These are phyloP conservation scores for Macrophomina tecta DNA, from an alignment of 2,329 filamentous ascomycete species.

Conservation along the genomic window DNA sequence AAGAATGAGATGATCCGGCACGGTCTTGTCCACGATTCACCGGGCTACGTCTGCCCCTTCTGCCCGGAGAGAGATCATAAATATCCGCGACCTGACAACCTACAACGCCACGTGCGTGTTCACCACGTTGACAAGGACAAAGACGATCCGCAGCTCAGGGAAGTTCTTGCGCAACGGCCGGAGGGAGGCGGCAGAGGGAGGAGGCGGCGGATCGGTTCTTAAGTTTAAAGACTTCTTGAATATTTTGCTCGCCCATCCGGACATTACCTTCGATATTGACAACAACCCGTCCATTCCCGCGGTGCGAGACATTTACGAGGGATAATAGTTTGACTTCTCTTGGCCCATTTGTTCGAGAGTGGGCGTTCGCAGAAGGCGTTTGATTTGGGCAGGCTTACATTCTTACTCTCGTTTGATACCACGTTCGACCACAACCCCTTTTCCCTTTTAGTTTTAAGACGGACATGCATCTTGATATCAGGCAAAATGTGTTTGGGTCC, in stretches of 20 bases:
- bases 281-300: neutral
- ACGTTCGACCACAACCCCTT: neutral
- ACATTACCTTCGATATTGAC: constrained; percentile 6
- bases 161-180: constrained; percentile 83
- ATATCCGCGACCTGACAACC: constrained; percentile 93
- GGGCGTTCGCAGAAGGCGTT: constrained; percentile 23
- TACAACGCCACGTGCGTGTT: constrained; percentile 92
- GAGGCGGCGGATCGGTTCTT: constrained; percentile 66
- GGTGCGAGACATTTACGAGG: constrained; percentile 8
- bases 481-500: neutral
- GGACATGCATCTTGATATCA: constrained; percentile 1
- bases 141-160: constrained; percentile 79
- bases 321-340: constrained; percentile 2
- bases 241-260: constrained; percentile 11
- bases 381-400: neutral
- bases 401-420: constrained; percentile 24
- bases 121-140: constrained; percentile 91
- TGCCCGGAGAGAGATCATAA: constrained; percentile 93
- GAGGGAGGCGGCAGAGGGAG: constrained; percentile 84
- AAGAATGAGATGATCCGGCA: constrained; percentile 76
- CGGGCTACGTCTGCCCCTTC: constrained; percentile 95
- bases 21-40: constrained; percentile 90
- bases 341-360: neutral
- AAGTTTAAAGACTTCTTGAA: neutral
- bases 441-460: neutral